Evolutionary conservation across 805 yeast species (phyloP).

Genomic region (Tetrapisispora iriomotensis): DNA sequence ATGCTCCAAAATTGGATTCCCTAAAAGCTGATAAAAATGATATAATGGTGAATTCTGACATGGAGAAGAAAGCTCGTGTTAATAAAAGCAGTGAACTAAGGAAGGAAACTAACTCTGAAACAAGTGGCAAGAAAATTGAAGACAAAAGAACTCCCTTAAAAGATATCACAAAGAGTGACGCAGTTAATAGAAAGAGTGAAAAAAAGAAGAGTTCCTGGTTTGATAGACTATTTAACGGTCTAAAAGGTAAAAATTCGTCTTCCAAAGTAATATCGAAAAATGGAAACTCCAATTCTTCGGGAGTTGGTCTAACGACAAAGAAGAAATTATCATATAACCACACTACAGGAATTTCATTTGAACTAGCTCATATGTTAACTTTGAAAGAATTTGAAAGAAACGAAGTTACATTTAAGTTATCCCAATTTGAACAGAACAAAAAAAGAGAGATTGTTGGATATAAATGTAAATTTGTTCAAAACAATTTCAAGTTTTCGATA

Average conservation of each 20-base stretch:
- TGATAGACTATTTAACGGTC: conserved; percentile 16
- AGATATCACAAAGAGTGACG: not conserved
- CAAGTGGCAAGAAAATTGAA: not conserved
- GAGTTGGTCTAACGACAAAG: not conserved
- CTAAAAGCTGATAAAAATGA: not conserved
- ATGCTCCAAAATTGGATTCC: too few species aligned
- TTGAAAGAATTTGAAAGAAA: conserved; percentile 20
- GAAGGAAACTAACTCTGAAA: not conserved
- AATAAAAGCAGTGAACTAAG: not conserved
- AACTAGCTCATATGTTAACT: conserved; percentile 21
- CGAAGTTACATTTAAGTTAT: conserved; percentile 20
- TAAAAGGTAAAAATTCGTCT: conserved; percentile 7
- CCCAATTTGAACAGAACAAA: conserved; percentile 13
- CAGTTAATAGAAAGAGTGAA: not conserved
- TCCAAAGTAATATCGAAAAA: not conserved
- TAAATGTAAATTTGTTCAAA: conserved; percentile 21
- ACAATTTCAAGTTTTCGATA: conserved; percentile 22
- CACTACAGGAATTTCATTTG: conserved; percentile 20
- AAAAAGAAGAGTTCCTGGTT: conserved; percentile 15
- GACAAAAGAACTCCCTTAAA: not conserved
- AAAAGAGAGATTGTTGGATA: conserved; percentile 19
- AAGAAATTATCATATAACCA: conserved; percentile 12
- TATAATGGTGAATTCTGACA: too few species aligned
- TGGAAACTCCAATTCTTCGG: not conserved
- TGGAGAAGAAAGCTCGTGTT: not conserved